phyloP scores from a whole-genome alignment of 2,329 filamentous ascomycete genomes.

The Clarireedia paspali region DNA sequence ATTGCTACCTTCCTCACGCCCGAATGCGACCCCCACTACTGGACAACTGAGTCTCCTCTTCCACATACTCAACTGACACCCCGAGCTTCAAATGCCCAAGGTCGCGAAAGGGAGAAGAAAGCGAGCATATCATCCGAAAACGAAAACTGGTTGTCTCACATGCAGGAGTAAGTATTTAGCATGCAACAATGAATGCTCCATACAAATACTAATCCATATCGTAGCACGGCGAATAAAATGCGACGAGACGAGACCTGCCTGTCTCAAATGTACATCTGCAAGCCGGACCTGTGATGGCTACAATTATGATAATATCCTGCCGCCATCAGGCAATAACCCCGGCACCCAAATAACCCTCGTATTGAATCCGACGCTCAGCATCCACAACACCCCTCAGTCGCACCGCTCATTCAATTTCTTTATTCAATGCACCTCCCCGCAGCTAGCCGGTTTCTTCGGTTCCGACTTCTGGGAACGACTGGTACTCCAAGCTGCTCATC shows the following conservation, averaged over 20 bases:
- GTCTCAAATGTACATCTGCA: conserved; percentile 17
- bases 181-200: too few relatives aligned
- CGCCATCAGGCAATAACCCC: neutral
- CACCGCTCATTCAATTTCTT: conserved; percentile 49
- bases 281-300: conserved; percentile 22
- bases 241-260: conserved; percentile 19
- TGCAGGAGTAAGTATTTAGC: too few relatives aligned
- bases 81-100: too few relatives aligned
- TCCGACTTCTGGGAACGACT: conserved; percentile 54
- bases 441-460: conserved; percentile 58
- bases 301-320: conserved; percentile 8
- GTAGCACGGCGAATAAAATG: conserved; percentile 20
- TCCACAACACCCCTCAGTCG: conserved; percentile 7
- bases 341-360: neutral
- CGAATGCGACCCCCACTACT: too few relatives aligned
- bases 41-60: too few relatives aligned
- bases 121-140: too few relatives aligned
- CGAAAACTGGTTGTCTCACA: too few relatives aligned
- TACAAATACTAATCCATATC: too few relatives aligned
- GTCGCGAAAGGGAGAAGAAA: too few relatives aligned
- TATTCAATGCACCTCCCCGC: conserved; percentile 47
- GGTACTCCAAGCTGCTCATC: conserved; percentile 54
- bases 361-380: conserved; percentile 6
- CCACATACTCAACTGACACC: too few relatives aligned
- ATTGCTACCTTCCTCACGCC: too few relatives aligned